Conservation (phyloP, 2,329 filamentous ascomycete species). For the Scytalidium sp. region DNA sequence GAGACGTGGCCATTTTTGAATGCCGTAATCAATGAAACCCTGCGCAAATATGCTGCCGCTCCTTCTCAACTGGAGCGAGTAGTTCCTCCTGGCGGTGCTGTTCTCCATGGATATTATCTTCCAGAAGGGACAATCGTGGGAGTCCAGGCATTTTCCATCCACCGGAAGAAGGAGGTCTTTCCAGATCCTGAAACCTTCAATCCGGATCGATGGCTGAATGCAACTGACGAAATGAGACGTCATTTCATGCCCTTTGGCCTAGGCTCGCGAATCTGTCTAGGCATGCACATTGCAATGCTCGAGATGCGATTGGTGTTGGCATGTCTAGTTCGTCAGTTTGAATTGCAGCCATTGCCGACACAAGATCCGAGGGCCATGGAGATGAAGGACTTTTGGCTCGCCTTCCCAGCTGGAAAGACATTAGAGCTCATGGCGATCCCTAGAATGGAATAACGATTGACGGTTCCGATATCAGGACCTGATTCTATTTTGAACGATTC, state of each 20-base stretch:
- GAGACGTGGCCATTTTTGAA: constrained; percentile 17
- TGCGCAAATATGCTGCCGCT: constrained; percentile 41
- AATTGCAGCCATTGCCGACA: background rate
- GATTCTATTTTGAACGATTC: too few species aligned
- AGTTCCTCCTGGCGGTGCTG: constrained; percentile 26
- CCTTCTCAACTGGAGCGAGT: constrained; percentile 41
- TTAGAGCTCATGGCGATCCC: background rate
- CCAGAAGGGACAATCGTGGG: constrained; percentile 28
- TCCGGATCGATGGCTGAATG: constrained; percentile 35
- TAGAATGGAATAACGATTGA: background rate
- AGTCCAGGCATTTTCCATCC: constrained; percentile 32
- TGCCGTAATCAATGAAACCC: constrained; percentile 43
- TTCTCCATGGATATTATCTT: constrained; percentile 23
- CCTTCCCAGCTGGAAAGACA: background rate
- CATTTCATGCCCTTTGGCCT: constrained; percentile 51
- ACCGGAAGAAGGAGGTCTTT: constrained; percentile 20
- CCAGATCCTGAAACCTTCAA: constrained; percentile 22
- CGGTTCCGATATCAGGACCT: too few species aligned
- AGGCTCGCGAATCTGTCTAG: constrained; percentile 42
- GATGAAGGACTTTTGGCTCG: background rate
- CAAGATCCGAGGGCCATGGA: background rate
- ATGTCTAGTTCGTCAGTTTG: background rate
- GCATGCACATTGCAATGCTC: constrained; percentile 30
- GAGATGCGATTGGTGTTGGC: background rate
- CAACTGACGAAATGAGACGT: constrained; percentile 40